Base-by-base conservation (phyloP, 768 basidiomycete species). In the Leucocoprinus leucothites region DNA sequence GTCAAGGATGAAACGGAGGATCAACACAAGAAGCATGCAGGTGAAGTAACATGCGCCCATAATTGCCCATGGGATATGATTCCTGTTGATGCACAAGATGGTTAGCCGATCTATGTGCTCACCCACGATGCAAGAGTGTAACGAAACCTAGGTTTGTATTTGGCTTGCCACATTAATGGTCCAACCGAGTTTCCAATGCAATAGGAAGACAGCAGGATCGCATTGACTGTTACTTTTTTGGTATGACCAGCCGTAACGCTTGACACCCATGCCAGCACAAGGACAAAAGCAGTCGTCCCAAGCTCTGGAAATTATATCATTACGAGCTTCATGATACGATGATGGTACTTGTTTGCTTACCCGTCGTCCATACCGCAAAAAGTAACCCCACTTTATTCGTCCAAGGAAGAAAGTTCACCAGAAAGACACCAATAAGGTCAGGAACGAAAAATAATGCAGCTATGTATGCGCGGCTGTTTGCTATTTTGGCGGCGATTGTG, bases 11-110 rank as follows among this genome's bases (percentile, higher is more conserved):
- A 61, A 69, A 19, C 87, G 82, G 55, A 91, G 81, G 36, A 64
- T 22, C 21, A 84, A 70, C 14, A 76, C 55, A 7, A 75, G 51
- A 9, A 71, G 24, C 43, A 85, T 82, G 66, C 85, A 85, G 26
- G 66, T 57, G 9, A 71, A 58, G 64, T 86, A 84, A 68, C 85
- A 87, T 48, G 82, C 64, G 2, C 85, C 82, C 52, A 91, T 91
- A 60, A 91, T 76, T 50, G 78, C 79, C 90, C 91, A 92, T 2
- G 89, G 90, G 25, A 91, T 66, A 53, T 78, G 84, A 60, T 90
- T 87, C 46, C 87, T 86, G n/a, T n/a, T n/a, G n/a, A 55, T 48
- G n/a, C n/a, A n/a, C n/a, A n/a, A n/a, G n/a, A n/a, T n/a, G n/a
- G n/a, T n/a, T n/a, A n/a, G n/a, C n/a, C n/a, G n/a, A n/a, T n/a